A percentile compares a stretch with the other conserved stretches of the same genome.
Conservation (phyloP, 768 basidiomycete genomes). For the Tephrocybe rancida region DNA sequence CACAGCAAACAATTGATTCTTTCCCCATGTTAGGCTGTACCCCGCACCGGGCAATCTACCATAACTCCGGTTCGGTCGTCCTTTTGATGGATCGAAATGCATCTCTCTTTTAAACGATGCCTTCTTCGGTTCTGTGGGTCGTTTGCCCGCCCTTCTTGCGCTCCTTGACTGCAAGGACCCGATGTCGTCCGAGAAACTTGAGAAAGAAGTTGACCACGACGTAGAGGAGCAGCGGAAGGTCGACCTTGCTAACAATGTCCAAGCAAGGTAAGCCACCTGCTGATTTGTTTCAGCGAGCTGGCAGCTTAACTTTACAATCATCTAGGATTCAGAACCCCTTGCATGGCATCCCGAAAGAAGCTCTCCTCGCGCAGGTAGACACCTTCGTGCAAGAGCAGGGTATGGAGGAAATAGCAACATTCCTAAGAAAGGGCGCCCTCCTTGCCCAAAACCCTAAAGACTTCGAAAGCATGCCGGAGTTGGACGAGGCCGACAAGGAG, state of each 20-base stretch:
- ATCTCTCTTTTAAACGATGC: constrained; percentile 8
- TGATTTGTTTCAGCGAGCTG: background rate
- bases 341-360: constrained; percentile 59
- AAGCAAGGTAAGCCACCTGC: constrained; percentile 36
- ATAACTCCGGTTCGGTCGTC: constrained; percentile 8
- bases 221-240: constrained; percentile 27
- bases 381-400: constrained; percentile 56
- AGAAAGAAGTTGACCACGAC: constrained; percentile 14
- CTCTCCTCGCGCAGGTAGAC: constrained; percentile 62
- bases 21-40: constrained; percentile 1
- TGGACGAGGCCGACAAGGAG: constrained; percentile 39
- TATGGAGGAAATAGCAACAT: constrained; percentile 41
- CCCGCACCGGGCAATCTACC: background rate
- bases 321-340: constrained; percentile 47
- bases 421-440: constrained; percentile 72
- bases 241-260: constrained; percentile 41
- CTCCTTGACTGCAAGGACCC: constrained; percentile 11
- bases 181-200: constrained; percentile 29
- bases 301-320: background rate
- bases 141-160: constrained; percentile 12
- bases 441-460: constrained; percentile 66
- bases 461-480: constrained; percentile 42
- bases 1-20: background rate
- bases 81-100: constrained; percentile 11
- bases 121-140: background rate